A percentile compares a stretch with the other conserved stretches of the same genome.
These are phyloP conservation scores for Paxillus involutus DNA, from an alignment of 768 basidiomycete species.

Conservation along the genomic window DNA sequence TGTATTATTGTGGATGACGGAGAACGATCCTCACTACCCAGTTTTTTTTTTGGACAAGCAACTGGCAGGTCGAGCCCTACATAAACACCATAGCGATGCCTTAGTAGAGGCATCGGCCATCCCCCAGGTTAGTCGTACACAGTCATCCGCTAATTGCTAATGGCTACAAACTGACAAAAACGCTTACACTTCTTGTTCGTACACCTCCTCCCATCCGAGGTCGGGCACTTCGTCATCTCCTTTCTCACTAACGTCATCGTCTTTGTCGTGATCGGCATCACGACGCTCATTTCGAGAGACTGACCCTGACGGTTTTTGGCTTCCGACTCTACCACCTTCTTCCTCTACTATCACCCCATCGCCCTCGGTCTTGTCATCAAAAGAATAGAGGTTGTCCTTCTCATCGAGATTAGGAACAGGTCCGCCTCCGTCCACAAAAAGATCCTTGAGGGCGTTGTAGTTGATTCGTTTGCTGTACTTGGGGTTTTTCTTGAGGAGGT, in stretches of 20 bases:
- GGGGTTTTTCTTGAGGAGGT: slow-evolving; percentile 78
- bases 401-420: slow-evolving; percentile 35
- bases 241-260: slow-evolving; percentile 39
- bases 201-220: slow-evolving; percentile 49
- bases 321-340: slow-evolving; percentile 37
- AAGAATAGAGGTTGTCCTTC: slow-evolving; percentile 51
- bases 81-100: too few relatives aligned
- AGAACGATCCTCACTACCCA: neutral
- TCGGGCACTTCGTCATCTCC: slow-evolving; percentile 33
- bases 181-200: slow-evolving; percentile 67
- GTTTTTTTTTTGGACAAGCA: too few relatives aligned
- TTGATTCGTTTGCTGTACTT: slow-evolving; percentile 93
- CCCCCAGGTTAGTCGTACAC: neutral
- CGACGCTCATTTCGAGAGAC: slow-evolving; percentile 4
- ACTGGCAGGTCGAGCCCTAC: too few relatives aligned
- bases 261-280: slow-evolving; percentile 7
- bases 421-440: slow-evolving; percentile 54
- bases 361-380: slow-evolving; percentile 49
- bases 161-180: neutral
- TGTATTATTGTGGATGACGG: slow-evolving; percentile 11
- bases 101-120: too few relatives aligned
- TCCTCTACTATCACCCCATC: slow-evolving; percentile 37
- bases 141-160: neutral
- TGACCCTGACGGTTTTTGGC: slow-evolving; percentile 34
- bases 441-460: slow-evolving; percentile 82